Percentiles rank a stretch among this genome's conserved stretches.
These are phyloP conservation scores for Coccomyxa sp. DNA, from an alignment of 139 green algal genomes.

Conservation along the genomic window DNA sequence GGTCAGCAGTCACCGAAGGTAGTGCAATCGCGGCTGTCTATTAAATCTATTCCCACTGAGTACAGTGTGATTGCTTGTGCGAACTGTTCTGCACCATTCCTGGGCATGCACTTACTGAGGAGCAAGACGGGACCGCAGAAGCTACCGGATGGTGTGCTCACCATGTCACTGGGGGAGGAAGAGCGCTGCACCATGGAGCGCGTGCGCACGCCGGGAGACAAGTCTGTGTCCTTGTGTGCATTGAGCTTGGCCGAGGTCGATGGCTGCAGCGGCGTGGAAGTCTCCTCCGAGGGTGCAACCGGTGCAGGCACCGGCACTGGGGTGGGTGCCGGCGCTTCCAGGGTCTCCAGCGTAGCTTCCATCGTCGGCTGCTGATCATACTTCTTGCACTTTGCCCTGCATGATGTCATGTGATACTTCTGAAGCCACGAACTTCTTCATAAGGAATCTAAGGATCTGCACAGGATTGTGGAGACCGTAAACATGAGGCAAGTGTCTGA, in stretches of 20 bases:
- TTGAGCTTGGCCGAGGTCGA: not conserved
- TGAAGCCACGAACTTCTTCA: too few relatives aligned
- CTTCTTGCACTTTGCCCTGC: constrained; percentile 42
- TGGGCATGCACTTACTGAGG: too few relatives aligned
- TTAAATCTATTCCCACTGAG: too few relatives aligned
- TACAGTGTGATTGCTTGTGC: too few relatives aligned
- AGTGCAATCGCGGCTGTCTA: too few relatives aligned
- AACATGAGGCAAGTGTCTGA: too few relatives aligned
- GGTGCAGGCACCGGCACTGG: not conserved
- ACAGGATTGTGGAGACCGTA: too few relatives aligned
- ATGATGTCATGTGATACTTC: not conserved
- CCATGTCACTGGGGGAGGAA: not conserved
- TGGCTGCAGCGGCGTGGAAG: not conserved
- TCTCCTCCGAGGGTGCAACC: not conserved
- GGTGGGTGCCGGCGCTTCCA: constrained; percentile 27
- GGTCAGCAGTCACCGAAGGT: too few relatives aligned
- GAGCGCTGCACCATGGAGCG: not conserved
- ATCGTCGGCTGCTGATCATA: constrained; percentile 46
- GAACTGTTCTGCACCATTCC: too few relatives aligned
- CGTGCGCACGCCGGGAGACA: not conserved
- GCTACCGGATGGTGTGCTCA: too few relatives aligned
- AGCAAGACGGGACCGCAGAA: too few relatives aligned
- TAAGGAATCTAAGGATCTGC: too few relatives aligned
- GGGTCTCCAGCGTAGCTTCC: constrained; percentile 35
- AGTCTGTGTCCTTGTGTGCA: not conserved